phyloP scores from a whole-genome alignment of 768 basidiomycete species.

The Leucocoprinus birnbaumii region DNA sequence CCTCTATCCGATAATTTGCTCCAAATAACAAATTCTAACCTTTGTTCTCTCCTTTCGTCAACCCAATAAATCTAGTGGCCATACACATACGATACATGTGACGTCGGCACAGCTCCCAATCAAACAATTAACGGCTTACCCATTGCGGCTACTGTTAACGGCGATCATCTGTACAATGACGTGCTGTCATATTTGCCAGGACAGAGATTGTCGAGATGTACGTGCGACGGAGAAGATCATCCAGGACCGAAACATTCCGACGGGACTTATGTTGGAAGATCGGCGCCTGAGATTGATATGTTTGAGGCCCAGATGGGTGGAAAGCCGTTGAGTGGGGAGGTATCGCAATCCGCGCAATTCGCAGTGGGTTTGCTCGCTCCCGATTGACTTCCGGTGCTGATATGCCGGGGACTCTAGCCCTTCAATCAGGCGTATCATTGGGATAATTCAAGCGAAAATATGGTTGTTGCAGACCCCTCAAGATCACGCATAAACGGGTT shows the following conservation, averaged over 20 bases:
- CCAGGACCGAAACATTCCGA: constrained; percentile 74
- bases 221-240: constrained; percentile 74
- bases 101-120: constrained; percentile 76
- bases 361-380: constrained; percentile 61
- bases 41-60: constrained; percentile 5
- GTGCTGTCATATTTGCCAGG: constrained; percentile 70
- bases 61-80: constrained; percentile 52
- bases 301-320: constrained; percentile 71
- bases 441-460: constrained; percentile 56
- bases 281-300: constrained; percentile 86
- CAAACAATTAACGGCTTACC: constrained; percentile 72
- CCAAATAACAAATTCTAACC: too few relatives aligned
- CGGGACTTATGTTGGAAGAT: constrained; percentile 72
- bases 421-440: constrained; percentile 70
- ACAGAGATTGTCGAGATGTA: constrained; percentile 79
- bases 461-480: constrained; percentile 50
- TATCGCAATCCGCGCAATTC: constrained; percentile 82
- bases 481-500: constrained; percentile 59
- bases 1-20: neutral
- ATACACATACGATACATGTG: constrained; percentile 76
- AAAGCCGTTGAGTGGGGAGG: constrained; percentile 49
- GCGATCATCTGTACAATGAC: constrained; percentile 38
- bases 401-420: constrained; percentile 38
- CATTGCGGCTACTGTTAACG: constrained; percentile 51
- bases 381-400: constrained; percentile 5